These are phyloP conservation scores for Yamadazyma dendronema DNA, from an alignment of 1,139 yeast species.

Conservation along the genomic window DNA sequence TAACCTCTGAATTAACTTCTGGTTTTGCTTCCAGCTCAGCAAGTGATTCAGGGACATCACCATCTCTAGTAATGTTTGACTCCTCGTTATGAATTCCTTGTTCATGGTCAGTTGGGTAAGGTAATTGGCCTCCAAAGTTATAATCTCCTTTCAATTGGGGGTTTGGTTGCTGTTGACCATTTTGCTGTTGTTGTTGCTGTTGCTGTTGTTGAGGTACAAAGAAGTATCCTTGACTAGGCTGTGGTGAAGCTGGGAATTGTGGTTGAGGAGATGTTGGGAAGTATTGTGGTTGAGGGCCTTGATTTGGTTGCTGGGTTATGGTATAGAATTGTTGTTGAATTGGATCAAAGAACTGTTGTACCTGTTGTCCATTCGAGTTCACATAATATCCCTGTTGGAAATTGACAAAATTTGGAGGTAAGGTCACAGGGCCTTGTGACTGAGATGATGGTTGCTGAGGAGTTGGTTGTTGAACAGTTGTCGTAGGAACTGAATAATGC, in stretches of 20 bases:
- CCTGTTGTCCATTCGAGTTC: conserved; percentile 23
- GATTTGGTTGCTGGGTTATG: conserved; percentile 32
- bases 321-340: conserved; percentile 47
- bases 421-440: conserved; percentile 9
- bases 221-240: conserved; percentile 13
- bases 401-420: conserved; percentile 20
- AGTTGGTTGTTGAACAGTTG: conserved; percentile 12
- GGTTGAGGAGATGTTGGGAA: conserved; percentile 39
- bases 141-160: conserved; percentile 17
- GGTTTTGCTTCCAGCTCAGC: neutral
- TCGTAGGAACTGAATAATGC: conserved; percentile 9
- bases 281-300: conserved; percentile 37
- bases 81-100: neutral
- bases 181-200: conserved; percentile 1
- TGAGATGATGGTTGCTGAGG: conserved; percentile 10
- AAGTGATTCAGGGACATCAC: neutral
- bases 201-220: conserved; percentile 8
- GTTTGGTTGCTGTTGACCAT: conserved; percentile 16
- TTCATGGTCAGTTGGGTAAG: conserved; percentile 13
- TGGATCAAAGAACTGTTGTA: conserved; percentile 47
- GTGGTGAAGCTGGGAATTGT: conserved; percentile 7
- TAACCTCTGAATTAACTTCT: no score
- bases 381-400: conserved; percentile 23
- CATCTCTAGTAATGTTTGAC: neutral
- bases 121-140: conserved; percentile 17